Conservation (phyloP, 441 rosid species). For the Sinapis alba region DNA sequence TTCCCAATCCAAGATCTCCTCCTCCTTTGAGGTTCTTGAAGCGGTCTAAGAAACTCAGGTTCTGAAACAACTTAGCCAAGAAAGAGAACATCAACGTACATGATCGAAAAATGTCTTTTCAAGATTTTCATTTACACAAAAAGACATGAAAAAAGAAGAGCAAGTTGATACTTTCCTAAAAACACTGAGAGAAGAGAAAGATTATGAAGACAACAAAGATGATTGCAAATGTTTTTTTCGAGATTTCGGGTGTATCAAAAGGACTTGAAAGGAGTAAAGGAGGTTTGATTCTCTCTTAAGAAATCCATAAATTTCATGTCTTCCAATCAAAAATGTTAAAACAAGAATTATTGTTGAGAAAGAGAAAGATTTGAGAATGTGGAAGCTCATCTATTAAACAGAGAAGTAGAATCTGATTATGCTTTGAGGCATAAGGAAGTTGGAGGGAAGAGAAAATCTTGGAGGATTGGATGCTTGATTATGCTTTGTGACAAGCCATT, state of each 20-base stretch:
- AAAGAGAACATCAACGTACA: no score
- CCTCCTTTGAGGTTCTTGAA: no score
- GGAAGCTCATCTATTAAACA: slow-evolving; percentile 78
- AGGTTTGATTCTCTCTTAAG: slow-evolving; percentile 19
- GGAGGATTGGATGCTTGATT: slow-evolving; percentile 96
- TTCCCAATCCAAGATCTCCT: no score
- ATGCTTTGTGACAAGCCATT: slow-evolving; percentile 73
- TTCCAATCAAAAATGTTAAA: slow-evolving; percentile 23
- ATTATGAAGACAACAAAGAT: slow-evolving; percentile 13
- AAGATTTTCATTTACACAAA: slow-evolving; percentile 23
- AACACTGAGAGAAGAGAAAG: slow-evolving; percentile 13
- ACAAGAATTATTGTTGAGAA: slow-evolving; percentile 42
- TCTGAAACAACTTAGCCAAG: no score
- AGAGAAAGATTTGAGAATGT: slow-evolving; percentile 59
- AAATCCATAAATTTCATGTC: slow-evolving; percentile 5
- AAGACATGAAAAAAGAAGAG: slow-evolving; percentile 11
- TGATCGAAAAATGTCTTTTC: slow-evolving; percentile 19
- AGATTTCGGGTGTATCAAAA: slow-evolving; percentile 31
- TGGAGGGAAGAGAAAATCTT: slow-evolving; percentile 59
- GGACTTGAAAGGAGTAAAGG: slow-evolving; percentile 32
- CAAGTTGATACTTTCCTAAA: neutral
- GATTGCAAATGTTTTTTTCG: slow-evolving; percentile 26
- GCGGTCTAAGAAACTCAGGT: no score
- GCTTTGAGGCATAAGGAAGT: slow-evolving; percentile 58
- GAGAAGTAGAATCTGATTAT: slow-evolving; percentile 35